Evolutionary conservation across 2,329 filamentous ascomycete species (phyloP).

Genomic region (Alternaria alternata): DNA sequence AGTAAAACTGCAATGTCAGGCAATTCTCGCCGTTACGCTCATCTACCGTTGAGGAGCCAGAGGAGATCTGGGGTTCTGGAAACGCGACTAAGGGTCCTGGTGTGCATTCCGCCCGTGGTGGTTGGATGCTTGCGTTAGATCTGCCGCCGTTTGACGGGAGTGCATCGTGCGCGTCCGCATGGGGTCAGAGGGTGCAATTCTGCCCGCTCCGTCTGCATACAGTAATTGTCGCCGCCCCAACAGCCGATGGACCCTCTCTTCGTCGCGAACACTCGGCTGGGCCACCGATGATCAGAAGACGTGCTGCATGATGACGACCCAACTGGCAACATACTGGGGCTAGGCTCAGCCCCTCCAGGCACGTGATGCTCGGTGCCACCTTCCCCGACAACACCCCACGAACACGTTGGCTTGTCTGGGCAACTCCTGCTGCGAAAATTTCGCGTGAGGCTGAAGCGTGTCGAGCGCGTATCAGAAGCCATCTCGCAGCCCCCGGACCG

Average conservation of each 20-base stretch:
- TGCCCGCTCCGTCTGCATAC: constrained; percentile 19
- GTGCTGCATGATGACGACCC: constrained; percentile 30
- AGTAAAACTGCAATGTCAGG: constrained; percentile 25
- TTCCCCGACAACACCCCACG: constrained; percentile 28
- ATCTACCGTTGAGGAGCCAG: constrained; percentile 9
- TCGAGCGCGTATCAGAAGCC: constrained; percentile 21
- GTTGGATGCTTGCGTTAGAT: constrained; percentile 34
- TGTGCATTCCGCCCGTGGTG: constrained; percentile 22
- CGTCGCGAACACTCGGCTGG: constrained; percentile 11
- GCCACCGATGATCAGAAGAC: constrained; percentile 22
- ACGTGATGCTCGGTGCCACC: constrained; percentile 32
- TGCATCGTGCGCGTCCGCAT: constrained; percentile 21
- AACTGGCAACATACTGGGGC: background rate
- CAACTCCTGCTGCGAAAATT: constrained; percentile 15
- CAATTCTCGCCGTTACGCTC: constrained; percentile 39
- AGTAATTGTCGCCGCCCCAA: constrained; percentile 44
- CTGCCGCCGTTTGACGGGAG: constrained; percentile 22
- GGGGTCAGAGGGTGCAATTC: constrained; percentile 17
- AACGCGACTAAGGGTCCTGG: constrained; percentile 22
- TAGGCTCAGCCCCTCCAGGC: constrained; percentile 9
- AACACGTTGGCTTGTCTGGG: constrained; percentile 22
- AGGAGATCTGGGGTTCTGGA: constrained; percentile 31
- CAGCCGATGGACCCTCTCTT: background rate
- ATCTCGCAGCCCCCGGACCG: constrained; percentile 23
- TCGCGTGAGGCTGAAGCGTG: constrained; percentile 15